Conservation (phyloP, 2,329 filamentous ascomycete genomes). For the Monilinia fructicola region DNA sequence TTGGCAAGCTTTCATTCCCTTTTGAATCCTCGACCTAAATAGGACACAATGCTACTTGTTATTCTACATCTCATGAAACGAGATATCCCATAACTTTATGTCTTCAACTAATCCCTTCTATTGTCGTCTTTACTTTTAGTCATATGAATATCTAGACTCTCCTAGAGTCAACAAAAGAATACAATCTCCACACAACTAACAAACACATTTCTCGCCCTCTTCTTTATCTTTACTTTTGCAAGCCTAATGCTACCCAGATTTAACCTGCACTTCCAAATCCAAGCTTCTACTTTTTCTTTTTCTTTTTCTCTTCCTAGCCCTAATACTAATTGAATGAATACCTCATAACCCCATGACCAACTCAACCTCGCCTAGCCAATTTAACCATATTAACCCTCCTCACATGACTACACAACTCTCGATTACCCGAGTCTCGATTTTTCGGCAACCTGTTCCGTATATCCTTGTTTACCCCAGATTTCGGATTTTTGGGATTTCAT, state of each 20-base stretch:
- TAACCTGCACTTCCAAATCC: background rate
- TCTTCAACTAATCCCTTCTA: too few relatives aligned
- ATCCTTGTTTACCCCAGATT: conserved; percentile 17
- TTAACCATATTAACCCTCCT: conserved; percentile 5
- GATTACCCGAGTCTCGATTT: background rate
- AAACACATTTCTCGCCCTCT: too few relatives aligned
- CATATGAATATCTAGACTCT: too few relatives aligned
- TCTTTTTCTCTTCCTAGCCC: background rate
- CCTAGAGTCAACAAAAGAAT: too few relatives aligned
- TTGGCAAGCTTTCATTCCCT: background rate
- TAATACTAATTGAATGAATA: background rate
- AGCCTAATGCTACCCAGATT: background rate
- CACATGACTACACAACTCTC: background rate
- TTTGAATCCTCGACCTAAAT: background rate
- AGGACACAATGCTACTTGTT: too few relatives aligned
- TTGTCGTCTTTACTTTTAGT: too few relatives aligned
- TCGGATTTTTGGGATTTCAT: background rate
- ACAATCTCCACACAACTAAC: too few relatives aligned
- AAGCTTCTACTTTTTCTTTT: background rate
- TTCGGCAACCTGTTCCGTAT: conserved; percentile 1
- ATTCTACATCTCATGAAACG: too few relatives aligned
- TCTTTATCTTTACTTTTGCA: too few relatives aligned
- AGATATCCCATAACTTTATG: too few relatives aligned
- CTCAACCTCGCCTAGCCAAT: background rate
- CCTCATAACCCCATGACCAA: background rate